phyloP scores from a whole-genome alignment of 805 yeast species.

The Yamadazyma laniorum region DNA sequence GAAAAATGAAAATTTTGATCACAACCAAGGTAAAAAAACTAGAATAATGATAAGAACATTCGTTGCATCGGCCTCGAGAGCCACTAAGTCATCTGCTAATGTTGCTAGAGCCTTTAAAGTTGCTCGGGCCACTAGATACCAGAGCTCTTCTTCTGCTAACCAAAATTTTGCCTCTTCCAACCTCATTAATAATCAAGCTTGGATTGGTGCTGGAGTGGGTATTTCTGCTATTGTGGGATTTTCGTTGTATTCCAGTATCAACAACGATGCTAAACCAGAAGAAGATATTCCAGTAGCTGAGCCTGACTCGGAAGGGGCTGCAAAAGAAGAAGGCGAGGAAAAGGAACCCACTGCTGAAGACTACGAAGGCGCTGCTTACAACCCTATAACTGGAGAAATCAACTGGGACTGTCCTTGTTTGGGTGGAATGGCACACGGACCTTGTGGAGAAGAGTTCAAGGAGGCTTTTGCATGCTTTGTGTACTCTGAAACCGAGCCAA shows the following conservation, averaged over 20 bases:
- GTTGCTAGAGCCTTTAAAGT: not conserved
- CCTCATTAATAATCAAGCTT: slow-evolving; percentile 1
- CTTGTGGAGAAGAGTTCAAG: slow-evolving; percentile 68
- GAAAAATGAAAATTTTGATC: slow-evolving; percentile 2
- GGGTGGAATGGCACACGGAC: slow-evolving; percentile 99
- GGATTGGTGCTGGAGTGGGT: slow-evolving; percentile 1
- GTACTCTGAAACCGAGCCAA: slow-evolving; percentile 90
- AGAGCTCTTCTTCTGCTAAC: not conserved
- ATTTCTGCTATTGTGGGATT: slow-evolving; percentile 1
- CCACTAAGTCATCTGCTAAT: not conserved
- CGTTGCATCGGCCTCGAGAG: slow-evolving; percentile 2
- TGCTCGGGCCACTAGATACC: not conserved
- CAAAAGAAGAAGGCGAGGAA: slow-evolving; percentile 1
- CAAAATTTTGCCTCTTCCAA: not conserved
- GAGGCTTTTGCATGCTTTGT: slow-evolving; percentile 94
- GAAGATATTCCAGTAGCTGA: slow-evolving; percentile 4
- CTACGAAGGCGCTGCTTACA: slow-evolving; percentile 66
- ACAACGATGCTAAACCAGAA: slow-evolving; percentile 8
- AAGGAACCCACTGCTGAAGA: slow-evolving; percentile 14
- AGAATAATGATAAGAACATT: slow-evolving; percentile 6
- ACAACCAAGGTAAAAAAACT: no score
- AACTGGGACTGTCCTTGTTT: slow-evolving; percentile 99
- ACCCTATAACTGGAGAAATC: slow-evolving; percentile 97
- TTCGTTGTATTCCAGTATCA: slow-evolving; percentile 2
- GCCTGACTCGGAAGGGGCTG: not conserved